Conservation (phyloP, 2,329 filamentous ascomycete genomes). For the Botryotinia globosa region DNA sequence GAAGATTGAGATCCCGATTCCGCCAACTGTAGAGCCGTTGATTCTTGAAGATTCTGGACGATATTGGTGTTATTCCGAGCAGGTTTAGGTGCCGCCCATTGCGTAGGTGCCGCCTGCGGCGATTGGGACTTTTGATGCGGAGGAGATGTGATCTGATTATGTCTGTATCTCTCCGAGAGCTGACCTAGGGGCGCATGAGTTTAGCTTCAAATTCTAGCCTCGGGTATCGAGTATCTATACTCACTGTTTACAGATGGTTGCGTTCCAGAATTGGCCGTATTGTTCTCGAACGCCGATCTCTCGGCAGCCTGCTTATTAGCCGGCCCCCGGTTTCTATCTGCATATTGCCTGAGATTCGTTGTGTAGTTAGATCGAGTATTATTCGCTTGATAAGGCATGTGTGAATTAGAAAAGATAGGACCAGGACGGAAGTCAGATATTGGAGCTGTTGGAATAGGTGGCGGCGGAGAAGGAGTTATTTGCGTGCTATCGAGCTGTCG, state of each 20-base stretch:
- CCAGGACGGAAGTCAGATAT: constrained; percentile 18
- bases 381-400: constrained; percentile 19
- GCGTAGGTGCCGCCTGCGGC: constrained; percentile 12
- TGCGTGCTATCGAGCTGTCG: constrained; percentile 16
- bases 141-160: constrained; percentile 11
- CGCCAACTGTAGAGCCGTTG: constrained; percentile 5
- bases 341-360: constrained; percentile 21
- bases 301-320: constrained; percentile 5
- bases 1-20: background rate
- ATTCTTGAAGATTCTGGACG: constrained; percentile 19
- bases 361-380: constrained; percentile 13
- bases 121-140: constrained; percentile 15
- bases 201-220: background rate
- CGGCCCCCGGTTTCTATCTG: constrained; percentile 14
- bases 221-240: background rate
- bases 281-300: constrained; percentile 7
- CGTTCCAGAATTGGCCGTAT: background rate
- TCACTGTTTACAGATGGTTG: constrained; percentile 14
- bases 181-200: constrained; percentile 4
- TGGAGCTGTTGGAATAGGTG: constrained; percentile 21
- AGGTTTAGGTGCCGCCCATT: constrained; percentile 20
- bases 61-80: constrained; percentile 18
- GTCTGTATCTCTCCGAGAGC: constrained; percentile 17
- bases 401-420: constrained; percentile 13
- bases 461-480: constrained; percentile 20